Evolutionary conservation across 1,139 yeast genomes (phyloP), one percentile per base, ranked within the genome.

Genomic region (Geotrichum bryndzae): DNA sequence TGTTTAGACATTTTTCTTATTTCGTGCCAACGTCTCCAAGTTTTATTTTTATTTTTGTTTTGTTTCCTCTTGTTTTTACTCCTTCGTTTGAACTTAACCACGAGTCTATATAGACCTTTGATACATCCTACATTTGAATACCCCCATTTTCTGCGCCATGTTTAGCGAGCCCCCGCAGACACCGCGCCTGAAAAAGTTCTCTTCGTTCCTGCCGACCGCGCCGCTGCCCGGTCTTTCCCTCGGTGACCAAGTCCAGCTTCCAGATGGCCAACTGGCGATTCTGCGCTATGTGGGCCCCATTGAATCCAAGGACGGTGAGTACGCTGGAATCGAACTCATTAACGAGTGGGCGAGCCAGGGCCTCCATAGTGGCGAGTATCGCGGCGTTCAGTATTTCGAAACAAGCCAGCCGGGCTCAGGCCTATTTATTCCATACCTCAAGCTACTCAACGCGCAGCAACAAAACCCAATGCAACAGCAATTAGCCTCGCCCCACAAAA

Each of bases 241-340:
- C n/a, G 80, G 80, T 56, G 79, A 77, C 62, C 66, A 67, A 13
- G 80, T 77, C 41, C 68, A 68, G n/a, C 70, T 77, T 15, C 79
- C 80, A 0, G 77, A 75, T 29, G 79, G 79, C 54, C 73, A 73
- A 62, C 67, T 66, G 11, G 97, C 95, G 0, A 79, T 85, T 18
- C 77, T 94, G 59, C 79, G 85, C 66, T 94, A 83, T 73, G 79
- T 85, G 31, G 98, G 98, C 0, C 77, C 82, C 1, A 90, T 94
- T 27, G 82, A 84, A 41, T 88, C 87, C 35, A 90, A 89, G 69
- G 74, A 76, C 5, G 97, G 97, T 0, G 77, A 80, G n/a, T 94
- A 87, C 76, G 97, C 92, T 3, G 99, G 99, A 0, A 81, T 94
- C 3, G 97, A 94, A 72, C 77, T 94, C 56, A 70, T 82, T 11